These are phyloP conservation scores for Blastobotrys capitulatus DNA, from an alignment of 1,139 yeast species.

Conservation along the genomic window DNA sequence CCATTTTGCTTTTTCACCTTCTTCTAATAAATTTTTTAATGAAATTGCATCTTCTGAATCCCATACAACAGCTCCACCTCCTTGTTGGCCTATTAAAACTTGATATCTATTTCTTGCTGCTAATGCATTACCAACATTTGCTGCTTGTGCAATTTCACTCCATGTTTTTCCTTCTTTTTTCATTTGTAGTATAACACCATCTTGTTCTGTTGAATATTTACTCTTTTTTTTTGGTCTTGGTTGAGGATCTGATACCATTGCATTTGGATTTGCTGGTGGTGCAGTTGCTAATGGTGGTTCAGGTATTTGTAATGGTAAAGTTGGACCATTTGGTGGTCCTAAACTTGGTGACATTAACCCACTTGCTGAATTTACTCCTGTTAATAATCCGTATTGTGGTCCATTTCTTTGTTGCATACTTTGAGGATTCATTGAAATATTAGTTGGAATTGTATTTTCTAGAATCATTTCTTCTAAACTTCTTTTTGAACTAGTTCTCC, in stretches of 20 bases:
- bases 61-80: constrained; percentile 68
- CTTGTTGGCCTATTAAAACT: constrained; percentile 79
- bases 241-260: constrained; percentile 36
- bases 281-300: constrained; percentile 34
- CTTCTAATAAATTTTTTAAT: constrained; percentile 52
- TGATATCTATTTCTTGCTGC: constrained; percentile 78
- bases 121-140: constrained; percentile 60
- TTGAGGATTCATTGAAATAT: constrained; percentile 12
- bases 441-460: constrained; percentile 26
- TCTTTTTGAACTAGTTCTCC: constrained; percentile 28
- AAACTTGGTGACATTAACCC: constrained; percentile 13
- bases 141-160: constrained; percentile 67
- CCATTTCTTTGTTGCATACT: constrained; percentile 12
- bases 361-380: constrained; percentile 14
- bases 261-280: constrained; percentile 33
- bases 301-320: constrained; percentile 27
- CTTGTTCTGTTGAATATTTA: constrained; percentile 65
- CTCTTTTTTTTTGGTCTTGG: constrained; percentile 56
- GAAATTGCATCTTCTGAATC: constrained; percentile 50
- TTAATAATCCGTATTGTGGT: constrained; percentile 17
- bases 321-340: constrained; percentile 16
- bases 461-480: constrained; percentile 29
- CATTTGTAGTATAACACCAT: constrained; percentile 54
- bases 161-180: constrained; percentile 63
- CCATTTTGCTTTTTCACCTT: constrained; percentile 72